A percentile compares a stretch with the other conserved stretches of the same genome.
phyloP scores from a whole-genome alignment of 805 yeast genomes.

The Candida tibetensis region DNA sequence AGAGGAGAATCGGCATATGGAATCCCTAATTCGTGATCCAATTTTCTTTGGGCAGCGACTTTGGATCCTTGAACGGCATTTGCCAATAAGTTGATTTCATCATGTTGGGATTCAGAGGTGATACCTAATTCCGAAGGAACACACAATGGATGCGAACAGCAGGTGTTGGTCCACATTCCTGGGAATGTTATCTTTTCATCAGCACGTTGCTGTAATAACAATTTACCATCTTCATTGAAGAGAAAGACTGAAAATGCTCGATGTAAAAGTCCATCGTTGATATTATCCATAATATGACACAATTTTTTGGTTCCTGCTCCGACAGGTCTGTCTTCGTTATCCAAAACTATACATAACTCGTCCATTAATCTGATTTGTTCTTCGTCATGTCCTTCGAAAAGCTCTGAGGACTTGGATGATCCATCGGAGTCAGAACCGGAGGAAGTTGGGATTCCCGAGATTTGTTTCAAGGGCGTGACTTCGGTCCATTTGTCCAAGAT shows the following conservation, averaged over 20 bases:
- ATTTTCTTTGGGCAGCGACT: slow-evolving; percentile 86
- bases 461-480: slow-evolving; percentile 57
- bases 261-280: slow-evolving; percentile 81
- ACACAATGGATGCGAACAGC: slow-evolving; percentile 97
- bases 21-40: slow-evolving; percentile 92
- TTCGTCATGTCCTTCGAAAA: slow-evolving; percentile 86
- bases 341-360: slow-evolving; percentile 91
- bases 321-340: slow-evolving; percentile 79
- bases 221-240: slow-evolving; percentile 71
- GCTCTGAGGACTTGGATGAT: slow-evolving; percentile 26
- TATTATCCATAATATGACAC: slow-evolving; percentile 85
- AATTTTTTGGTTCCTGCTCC: slow-evolving; percentile 94
- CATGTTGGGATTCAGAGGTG: slow-evolving; percentile 5
- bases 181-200: slow-evolving; percentile 96
- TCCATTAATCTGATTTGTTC: slow-evolving; percentile 96
- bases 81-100: slow-evolving; percentile 38
- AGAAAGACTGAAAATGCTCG: slow-evolving; percentile 96
- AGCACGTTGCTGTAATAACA: slow-evolving; percentile 92
- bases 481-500: slow-evolving; percentile 63
- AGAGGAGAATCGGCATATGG: slow-evolving; percentile 55
- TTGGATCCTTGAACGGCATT: slow-evolving; percentile 75
- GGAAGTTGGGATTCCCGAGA: slow-evolving; percentile 56
- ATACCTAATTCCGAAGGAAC: slow-evolving; percentile 75
- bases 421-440: slow-evolving; percentile 18
- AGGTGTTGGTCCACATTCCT: slow-evolving; percentile 96